phyloP scores from a whole-genome alignment of 768 basidiomycete species.

The Phaeotremella fagi region DNA sequence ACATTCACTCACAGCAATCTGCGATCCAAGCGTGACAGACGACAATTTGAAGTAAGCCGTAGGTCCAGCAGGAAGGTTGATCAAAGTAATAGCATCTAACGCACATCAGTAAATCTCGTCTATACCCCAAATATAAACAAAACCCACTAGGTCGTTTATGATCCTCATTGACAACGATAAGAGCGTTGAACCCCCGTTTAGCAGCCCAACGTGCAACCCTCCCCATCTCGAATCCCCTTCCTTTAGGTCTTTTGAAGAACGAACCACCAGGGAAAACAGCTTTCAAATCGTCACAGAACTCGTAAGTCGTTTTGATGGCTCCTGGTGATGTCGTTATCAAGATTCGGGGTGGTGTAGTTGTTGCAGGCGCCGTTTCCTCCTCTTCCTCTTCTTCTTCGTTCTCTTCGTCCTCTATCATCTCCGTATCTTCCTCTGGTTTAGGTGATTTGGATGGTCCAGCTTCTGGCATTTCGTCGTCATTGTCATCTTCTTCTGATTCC shows the following conservation, averaged over 20 bases:
- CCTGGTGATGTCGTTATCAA: conserved; percentile 85
- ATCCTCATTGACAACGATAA: conserved; percentile 93
- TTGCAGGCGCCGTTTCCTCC: conserved; percentile 38
- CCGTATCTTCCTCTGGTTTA: conserved; percentile 53
- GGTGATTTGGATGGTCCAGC: conserved; percentile 50
- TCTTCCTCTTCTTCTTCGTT: conserved; percentile 24
- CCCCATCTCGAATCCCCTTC: conserved; percentile 85
- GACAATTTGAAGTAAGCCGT: conserved; percentile 93
- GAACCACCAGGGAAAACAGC: conserved; percentile 89
- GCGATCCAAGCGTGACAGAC: conserved; percentile 75
- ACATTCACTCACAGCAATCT: conserved; percentile 64
- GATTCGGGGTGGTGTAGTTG: conserved; percentile 67
- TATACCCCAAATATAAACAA: not conserved
- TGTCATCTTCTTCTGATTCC: conserved; percentile 53
- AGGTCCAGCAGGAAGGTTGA: conserved; percentile 85
- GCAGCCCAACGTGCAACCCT: conserved; percentile 90
- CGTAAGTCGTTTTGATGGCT: conserved; percentile 81
- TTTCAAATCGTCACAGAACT: conserved; percentile 86
- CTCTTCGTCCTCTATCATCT: conserved; percentile 19
- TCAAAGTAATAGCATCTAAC: conserved; percentile 86
- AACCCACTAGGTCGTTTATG: conserved; percentile 84
- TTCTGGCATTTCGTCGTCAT: conserved; percentile 38
- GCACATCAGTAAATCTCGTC: conserved; percentile 3
- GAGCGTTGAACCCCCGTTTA: conserved; percentile 76
- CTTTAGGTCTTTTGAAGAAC: conserved; percentile 77